These are phyloP conservation scores for Penicillium dipodomyicola DNA, from an alignment of 495 filamentous ascomycete species.

Conservation along the genomic window DNA sequence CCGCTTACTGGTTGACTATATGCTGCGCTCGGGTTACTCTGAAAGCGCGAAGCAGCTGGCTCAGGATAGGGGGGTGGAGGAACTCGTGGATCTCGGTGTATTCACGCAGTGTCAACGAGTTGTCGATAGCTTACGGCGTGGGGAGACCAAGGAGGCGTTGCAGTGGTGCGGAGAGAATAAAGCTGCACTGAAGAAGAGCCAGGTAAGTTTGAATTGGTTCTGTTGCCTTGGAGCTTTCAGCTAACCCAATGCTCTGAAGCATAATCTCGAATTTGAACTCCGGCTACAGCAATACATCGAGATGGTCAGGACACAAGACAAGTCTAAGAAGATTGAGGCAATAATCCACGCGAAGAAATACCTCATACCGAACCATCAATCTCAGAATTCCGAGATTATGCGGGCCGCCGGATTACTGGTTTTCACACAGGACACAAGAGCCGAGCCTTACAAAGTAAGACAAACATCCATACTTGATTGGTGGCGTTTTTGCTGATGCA, in stretches of 20 bases:
- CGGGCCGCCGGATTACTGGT: slow-evolving; percentile 80
- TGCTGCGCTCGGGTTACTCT: slow-evolving; percentile 78
- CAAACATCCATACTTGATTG: neutral
- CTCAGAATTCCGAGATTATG: slow-evolving; percentile 64
- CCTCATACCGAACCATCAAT: slow-evolving; percentile 63
- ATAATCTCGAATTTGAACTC: slow-evolving; percentile 88
- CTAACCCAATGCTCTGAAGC: slow-evolving; percentile 51
- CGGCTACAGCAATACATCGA: slow-evolving; percentile 96
- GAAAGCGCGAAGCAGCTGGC: slow-evolving; percentile 75
- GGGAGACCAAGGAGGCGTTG: slow-evolving; percentile 74
- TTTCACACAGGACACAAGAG: slow-evolving; percentile 57
- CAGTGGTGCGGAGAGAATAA: slow-evolving; percentile 93
- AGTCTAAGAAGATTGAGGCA: slow-evolving; percentile 66
- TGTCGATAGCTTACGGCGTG: slow-evolving; percentile 62
- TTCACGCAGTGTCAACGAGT: slow-evolving; percentile 82
- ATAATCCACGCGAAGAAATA: slow-evolving; percentile 77
- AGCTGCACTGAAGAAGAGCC: slow-evolving; percentile 77
- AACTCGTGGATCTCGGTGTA: slow-evolving; percentile 83
- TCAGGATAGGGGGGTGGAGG: slow-evolving; percentile 64
- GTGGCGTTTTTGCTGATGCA: slow-evolving; percentile 6
- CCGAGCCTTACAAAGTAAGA: slow-evolving; percentile 63
- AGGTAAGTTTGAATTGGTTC: slow-evolving; percentile 49
- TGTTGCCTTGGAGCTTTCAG: neutral
- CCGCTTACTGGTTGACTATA: slow-evolving; percentile 83
- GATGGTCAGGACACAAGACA: slow-evolving; percentile 64